Base-by-base conservation (phyloP, 2,329 filamentous ascomycete genomes). In the Emergomyces africanus region DNA sequence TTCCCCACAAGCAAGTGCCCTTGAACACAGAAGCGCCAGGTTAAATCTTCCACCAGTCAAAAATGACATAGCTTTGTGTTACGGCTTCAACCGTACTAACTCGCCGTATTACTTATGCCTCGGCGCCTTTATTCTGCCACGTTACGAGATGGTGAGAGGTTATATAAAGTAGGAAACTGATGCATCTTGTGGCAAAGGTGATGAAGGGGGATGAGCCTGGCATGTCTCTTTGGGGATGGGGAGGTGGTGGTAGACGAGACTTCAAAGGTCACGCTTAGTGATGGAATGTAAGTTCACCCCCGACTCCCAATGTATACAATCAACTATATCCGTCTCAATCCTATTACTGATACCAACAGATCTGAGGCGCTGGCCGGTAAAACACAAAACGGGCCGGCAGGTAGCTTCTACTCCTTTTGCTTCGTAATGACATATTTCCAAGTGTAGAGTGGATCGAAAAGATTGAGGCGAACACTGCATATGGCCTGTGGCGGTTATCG, bases 341-440 rank as follows among this genome's bases (percentile, higher is more conserved):
- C 20, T 46, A 20, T 39, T 20, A 9, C 57, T 57, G 57, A 53
- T 49, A 53, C 57, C 46, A 46, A 15, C 44, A 20, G 12, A n/a
- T 9, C 57, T n/a, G n/a, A 64, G 61, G 61, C 65, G 42, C 57
- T 65, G 6, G 57, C 65, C 54, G 41, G 54, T 15, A 57, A 51
- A 35, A 39, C 50, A 10, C 54, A 59, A 37, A 35, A 53, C 14
- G 59, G 61, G 4, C 64, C 64, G 18, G 57, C 60, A 12, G 51
- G 54, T 5, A 46, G 61, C 64, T 61, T 49, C 60, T 66, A n/a
- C 3, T 64, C 62, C 57, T 64, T 65, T 53, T 54, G 61, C 8
- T 66, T 62, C 54, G 42, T 66, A 1, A 62, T 64, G 23, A 64
- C 64, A 3, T 63, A 64, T 54, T 51, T 61, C n/a, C n/a, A 57